Base-by-base conservation (phyloP, 2,329 filamentous ascomycete species). In the Thelonectria blattea region DNA sequence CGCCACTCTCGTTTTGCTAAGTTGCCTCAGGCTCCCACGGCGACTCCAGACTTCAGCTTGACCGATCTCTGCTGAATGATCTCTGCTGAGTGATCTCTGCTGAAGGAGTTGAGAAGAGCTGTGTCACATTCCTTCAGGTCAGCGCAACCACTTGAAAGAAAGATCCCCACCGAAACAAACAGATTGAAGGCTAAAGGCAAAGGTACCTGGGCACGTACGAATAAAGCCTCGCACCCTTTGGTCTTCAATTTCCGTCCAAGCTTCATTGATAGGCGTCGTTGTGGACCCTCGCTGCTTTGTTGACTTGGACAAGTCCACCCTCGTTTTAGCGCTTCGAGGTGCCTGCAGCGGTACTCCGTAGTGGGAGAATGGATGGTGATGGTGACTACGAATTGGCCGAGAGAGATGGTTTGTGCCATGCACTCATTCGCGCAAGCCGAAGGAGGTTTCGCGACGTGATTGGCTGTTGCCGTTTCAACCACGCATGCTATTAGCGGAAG, bases 1-100 rank as follows among this genome's bases (percentile, higher is more conserved):
- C 52, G 57, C 57, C 57, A 60, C 57, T 56, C 41, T 56, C 41
- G 32, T n/a, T 60, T 46, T 54, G 46, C 51, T 55, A 24, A 24
- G 3, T 24, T 47, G 45, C 42, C 46, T 50, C 53, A 50, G 46
- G 45, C 41, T 56, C 17, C 15, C 22, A 41, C 27, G 47, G 52
- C 52, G 52, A 56, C 52, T 46, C 17, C 32, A 37, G 12, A 30
- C 20, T 39, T 55, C 22, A 30, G 52, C n/a, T 55, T 48, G 43
- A 41, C 37, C 50, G 46, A 27, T 55, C 27, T 34, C 30, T 20
- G 39, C 22, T 24, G 22, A 24, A 24, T 24, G 22, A 3, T 24
- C 3, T 6, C 22, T 24, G 22, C 22, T 24, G 22, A 24, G 45
- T 27, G 20, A 47, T 47, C 27, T 47, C 11, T 12, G 6, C 22